Evolutionary conservation across 2,329 filamentous ascomycete species (phyloP).

Genomic region (Escovopsis weberi): DNA sequence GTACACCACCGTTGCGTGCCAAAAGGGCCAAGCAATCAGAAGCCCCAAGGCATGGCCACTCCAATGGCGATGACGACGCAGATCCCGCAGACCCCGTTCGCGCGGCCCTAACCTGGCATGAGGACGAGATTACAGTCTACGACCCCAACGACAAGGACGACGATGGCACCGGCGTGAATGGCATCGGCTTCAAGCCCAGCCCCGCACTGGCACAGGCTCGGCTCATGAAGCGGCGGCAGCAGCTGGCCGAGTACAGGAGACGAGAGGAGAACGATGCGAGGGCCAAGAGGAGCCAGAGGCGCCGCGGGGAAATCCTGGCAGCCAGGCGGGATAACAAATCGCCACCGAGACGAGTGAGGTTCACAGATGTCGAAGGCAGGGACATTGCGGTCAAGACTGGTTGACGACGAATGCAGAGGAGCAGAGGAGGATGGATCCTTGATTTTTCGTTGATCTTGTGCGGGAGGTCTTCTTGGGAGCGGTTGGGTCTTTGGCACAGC

Average conservation of each 20-base stretch:
- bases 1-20: constrained; percentile 24
- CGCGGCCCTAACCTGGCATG: constrained; percentile 50
- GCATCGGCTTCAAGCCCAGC: constrained; percentile 51
- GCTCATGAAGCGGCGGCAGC: constrained; percentile 40
- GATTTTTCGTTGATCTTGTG: not conserved
- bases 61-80: constrained; percentile 19
- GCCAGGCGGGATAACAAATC: constrained; percentile 14
- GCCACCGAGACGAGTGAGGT: constrained; percentile 22
- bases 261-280: constrained; percentile 47
- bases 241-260: constrained; percentile 47
- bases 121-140: constrained; percentile 53
- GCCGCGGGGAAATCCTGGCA: constrained; percentile 22
- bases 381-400: constrained; percentile 17
- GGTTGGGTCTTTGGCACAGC: not conserved
- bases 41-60: constrained; percentile 8
- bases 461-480: not conserved
- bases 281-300: constrained; percentile 36
- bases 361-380: constrained; percentile 24
- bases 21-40: constrained; percentile 8
- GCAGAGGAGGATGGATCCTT: not conserved
- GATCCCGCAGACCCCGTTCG: constrained; percentile 37
- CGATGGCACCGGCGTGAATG: constrained; percentile 52
- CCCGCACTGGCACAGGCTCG: constrained; percentile 44
- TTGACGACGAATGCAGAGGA: constrained; percentile 1
- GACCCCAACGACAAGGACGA: constrained; percentile 51